Base-by-base conservation (phyloP, 345 rosid species). In the Gossypium australe region DNA sequence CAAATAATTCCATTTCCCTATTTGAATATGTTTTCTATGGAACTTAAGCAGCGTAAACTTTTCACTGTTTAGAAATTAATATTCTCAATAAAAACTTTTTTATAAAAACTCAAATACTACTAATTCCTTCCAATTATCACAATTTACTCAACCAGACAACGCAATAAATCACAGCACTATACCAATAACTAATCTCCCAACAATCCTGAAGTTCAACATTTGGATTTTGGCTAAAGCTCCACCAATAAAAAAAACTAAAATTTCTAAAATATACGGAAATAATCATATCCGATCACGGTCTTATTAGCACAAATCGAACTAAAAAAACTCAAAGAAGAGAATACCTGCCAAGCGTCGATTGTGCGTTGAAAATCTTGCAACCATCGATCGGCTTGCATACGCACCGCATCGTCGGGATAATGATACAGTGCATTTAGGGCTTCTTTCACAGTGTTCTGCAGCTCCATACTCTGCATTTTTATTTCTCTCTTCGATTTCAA, bases 351-450 rank as follows among this genome's bases (percentile, higher is more conserved):
- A 70, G 99, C 98, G 80, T 96, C 98, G 83, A 96, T 78, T 27
- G 98, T 93, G 83, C 88, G 95, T 75, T 96, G 98, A 80, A 96
- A 93, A 62, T 82, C 86, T 78, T 93, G 99, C 43, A 95, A 86
- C 96, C 94, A 95, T 7, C 86, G 91, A 91, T 95, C 99, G 71
- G 99, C 99, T 78, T 90, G 85, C 78, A 82, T 83, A 62, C 97
- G 98, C 43, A 89, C 87, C 68, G 82, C 78, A 78, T 91, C 99
- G 74, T 96, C 98, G 24, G 98, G 98, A 77, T 90, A 97, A 89
- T 92, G 98, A 78, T 95, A 95, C 82, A 95, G 92, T 67, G 97
- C 93, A 82, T 87, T 91, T 85, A 93, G 97, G 87, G 99, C 99
- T 78, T 92, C 93, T 83, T 91, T 93, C 84, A 93, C 98, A 55